A percentile compares a stretch with the other conserved stretches of the same genome.
These are phyloP conservation scores for Aspergillus carlsbadensis DNA, from an alignment of 495 filamentous ascomycete genomes.

Conservation along the genomic window DNA sequence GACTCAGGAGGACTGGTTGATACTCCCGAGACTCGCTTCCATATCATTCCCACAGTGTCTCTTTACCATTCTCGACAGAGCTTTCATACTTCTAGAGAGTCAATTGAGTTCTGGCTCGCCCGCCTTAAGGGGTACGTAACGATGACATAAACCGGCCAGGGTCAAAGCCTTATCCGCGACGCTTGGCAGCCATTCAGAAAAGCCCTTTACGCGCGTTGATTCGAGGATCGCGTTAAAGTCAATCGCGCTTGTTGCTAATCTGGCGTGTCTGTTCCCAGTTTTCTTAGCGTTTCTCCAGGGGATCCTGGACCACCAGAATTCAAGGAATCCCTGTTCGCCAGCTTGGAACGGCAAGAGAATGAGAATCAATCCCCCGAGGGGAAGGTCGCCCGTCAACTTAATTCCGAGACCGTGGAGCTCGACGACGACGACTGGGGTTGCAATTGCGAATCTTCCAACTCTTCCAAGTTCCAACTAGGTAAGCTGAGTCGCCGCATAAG, in stretches of 20 bases:
- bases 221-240: constrained; percentile 26
- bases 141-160: constrained; percentile 14
- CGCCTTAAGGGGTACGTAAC: constrained; percentile 8
- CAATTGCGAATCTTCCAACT: not conserved
- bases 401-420: not conserved
- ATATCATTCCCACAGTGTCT: not conserved
- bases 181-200: constrained; percentile 19
- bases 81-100: not conserved
- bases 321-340: constrained; percentile 3
- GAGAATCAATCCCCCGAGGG: not conserved
- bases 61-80: not conserved
- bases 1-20: not conserved
- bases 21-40: not conserved
- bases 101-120: not conserved
- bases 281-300: constrained; percentile 5
- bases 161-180: constrained; percentile 16
- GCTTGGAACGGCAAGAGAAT: constrained; percentile 11
- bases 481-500: constrained; percentile 15
- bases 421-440: not conserved
- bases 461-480: not conserved
- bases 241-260: constrained; percentile 27
- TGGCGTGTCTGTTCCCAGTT: constrained; percentile 18
- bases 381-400: not conserved
- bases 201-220: constrained; percentile 27
- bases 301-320: constrained; percentile 12